A percentile compares a stretch with the other conserved stretches of the same genome.
phyloP scores from a whole-genome alignment of 2,329 filamentous ascomycete species.

The Aspergillus viridinutans region DNA sequence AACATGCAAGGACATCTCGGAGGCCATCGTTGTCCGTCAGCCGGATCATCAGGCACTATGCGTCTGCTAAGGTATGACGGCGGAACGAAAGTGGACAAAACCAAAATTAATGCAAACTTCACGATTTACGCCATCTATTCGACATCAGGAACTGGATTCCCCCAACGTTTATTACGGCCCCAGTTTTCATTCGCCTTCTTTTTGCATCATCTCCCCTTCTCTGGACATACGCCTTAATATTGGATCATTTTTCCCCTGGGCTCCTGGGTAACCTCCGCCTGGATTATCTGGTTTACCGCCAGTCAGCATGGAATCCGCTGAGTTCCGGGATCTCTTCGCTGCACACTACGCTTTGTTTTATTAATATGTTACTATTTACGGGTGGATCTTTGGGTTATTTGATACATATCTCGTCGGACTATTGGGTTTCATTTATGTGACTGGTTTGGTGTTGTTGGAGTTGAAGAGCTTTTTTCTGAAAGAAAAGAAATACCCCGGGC shows the following conservation, averaged over 20 bases:
- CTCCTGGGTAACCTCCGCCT: slow-evolving; percentile 9
- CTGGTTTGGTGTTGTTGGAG: slow-evolving; percentile 1
- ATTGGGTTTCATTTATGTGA: slow-evolving; percentile 2
- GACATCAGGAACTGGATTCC: background rate
- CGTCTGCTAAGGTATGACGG: slow-evolving; percentile 21
- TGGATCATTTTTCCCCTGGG: slow-evolving; percentile 6
- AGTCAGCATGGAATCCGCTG: background rate
- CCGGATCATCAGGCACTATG: slow-evolving; percentile 23
- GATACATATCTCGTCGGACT: slow-evolving; percentile 7
- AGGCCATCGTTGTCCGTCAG: slow-evolving; percentile 26
- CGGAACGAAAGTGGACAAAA: slow-evolving; percentile 3
- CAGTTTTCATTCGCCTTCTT: background rate
- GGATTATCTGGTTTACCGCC: background rate
- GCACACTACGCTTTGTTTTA: slow-evolving; percentile 9
- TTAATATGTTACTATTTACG: slow-evolving; percentile 9
- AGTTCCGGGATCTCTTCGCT: slow-evolving; percentile 2
- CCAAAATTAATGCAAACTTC: slow-evolving; percentile 15
- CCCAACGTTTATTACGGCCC: background rate
- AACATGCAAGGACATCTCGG: slow-evolving; percentile 24
- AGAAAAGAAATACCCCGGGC: slow-evolving; percentile 9
- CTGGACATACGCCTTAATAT: slow-evolving; percentile 17
- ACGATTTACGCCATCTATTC: slow-evolving; percentile 9
- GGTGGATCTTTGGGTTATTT: background rate
- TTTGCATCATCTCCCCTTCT: slow-evolving; percentile 6
- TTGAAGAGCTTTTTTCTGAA: slow-evolving; percentile 1